phyloP scores from a whole-genome alignment of 345 rosid species.

The Alliaria petiolata region DNA sequence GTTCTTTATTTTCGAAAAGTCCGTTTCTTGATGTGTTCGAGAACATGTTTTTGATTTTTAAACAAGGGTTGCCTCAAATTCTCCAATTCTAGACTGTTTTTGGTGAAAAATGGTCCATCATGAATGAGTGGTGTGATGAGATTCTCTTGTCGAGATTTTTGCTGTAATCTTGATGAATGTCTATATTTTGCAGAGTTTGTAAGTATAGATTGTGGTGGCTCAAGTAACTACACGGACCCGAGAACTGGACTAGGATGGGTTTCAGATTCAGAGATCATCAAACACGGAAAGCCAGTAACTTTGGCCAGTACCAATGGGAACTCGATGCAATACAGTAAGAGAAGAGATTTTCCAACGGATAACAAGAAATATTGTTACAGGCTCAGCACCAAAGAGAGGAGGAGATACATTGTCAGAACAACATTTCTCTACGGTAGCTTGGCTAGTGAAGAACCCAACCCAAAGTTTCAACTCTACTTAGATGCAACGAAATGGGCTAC shows the following conservation, averaged over 20 bases:
- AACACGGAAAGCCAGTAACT: constrained; percentile 43
- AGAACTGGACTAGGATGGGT: constrained; percentile 79
- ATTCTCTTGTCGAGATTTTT: background rate
- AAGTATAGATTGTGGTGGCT: constrained; percentile 91
- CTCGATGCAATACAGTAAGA: constrained; percentile 46
- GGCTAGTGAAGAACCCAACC: constrained; percentile 61
- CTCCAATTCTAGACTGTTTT: background rate
- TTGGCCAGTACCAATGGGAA: constrained; percentile 38
- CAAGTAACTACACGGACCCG: constrained; percentile 61
- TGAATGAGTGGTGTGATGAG: background rate
- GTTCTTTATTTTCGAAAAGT: background rate
- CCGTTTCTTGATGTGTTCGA: background rate
- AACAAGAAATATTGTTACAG: constrained; percentile 79
- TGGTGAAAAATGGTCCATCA: too few species aligned
- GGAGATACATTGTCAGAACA: constrained; percentile 84
- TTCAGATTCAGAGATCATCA: constrained; percentile 66
- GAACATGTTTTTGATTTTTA: background rate
- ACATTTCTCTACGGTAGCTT: constrained; percentile 72
- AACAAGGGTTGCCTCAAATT: background rate
- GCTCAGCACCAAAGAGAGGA: constrained; percentile 59
- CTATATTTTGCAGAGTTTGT: constrained; percentile 52
- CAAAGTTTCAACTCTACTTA: constrained; percentile 76
- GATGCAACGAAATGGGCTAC: constrained; percentile 96
- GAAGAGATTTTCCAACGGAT: constrained; percentile 84
- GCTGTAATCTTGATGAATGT: constrained; percentile 3